phyloP scores from a whole-genome alignment of 306 rosid genomes.

The Prinsepia uniflora region DNA sequence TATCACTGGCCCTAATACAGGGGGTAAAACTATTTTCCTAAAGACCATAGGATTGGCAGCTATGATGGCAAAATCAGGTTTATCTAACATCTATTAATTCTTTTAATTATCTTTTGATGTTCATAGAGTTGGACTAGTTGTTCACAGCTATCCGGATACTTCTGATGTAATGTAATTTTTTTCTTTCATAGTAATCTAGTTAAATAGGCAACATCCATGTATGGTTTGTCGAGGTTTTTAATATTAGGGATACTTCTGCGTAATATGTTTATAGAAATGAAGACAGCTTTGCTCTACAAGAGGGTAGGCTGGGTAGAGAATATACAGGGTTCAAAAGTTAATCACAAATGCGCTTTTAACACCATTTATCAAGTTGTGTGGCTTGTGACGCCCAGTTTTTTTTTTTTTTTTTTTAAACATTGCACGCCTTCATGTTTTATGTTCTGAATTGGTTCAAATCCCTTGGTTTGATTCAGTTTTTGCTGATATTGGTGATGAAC shows the following conservation, averaged over 20 bases:
- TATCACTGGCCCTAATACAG: conserved; percentile 93
- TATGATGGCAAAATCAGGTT: conserved; percentile 99
- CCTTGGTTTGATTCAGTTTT: conserved; percentile 96
- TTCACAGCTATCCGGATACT: neutral
- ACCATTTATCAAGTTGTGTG: neutral
- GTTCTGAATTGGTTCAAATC: conserved; percentile 79
- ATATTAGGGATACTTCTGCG: neutral
- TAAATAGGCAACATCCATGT: neutral
- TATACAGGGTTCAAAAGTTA: neutral
- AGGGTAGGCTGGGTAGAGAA: neutral
- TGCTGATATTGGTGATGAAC: conserved; percentile 97
- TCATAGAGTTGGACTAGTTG: neutral
- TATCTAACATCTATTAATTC: conserved; percentile 11
- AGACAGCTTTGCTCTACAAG: neutral
- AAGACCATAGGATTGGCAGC: conserved; percentile 93
- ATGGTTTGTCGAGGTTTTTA: neutral
- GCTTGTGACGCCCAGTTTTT: neutral
- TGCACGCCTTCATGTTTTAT: conserved; percentile 82
- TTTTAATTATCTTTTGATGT: conserved; percentile 1
- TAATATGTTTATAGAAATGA: neutral
- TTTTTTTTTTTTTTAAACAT: neutral
- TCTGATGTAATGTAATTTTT: neutral
- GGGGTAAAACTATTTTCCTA: conserved; percentile 93
- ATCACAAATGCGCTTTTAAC: conserved; percentile 7
- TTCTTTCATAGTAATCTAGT: neutral